Conservation (phyloP, 2,329 filamentous ascomycete genomes). For the Botrytis cinerea region DNA sequence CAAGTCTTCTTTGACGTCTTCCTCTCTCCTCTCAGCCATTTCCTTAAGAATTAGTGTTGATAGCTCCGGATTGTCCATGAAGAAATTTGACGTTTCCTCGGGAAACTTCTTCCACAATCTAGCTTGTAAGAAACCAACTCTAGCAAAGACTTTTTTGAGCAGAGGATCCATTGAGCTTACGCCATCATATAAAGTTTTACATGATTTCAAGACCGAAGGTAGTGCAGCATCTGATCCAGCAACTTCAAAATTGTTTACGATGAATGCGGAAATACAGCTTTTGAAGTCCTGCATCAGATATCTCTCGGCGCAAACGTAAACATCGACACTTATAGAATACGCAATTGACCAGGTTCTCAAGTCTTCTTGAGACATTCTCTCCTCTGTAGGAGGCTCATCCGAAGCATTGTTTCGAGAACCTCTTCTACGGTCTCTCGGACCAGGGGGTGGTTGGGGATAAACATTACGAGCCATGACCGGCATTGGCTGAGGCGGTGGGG, state of each 20-base stretch:
- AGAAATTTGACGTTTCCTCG: conserved; percentile 47
- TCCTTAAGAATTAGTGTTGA: conserved; percentile 51
- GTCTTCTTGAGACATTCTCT: conserved; percentile 47
- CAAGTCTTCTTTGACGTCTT: conserved; percentile 44
- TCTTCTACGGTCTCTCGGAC: conserved; percentile 29
- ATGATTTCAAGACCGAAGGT: conserved; percentile 46
- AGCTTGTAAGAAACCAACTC: conserved; percentile 52
- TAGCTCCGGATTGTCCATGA: conserved; percentile 50
- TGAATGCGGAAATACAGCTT: conserved; percentile 45
- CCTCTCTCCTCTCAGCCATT: conserved; percentile 49
- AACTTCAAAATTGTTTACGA: conserved; percentile 47
- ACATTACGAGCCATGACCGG: conserved; percentile 31
- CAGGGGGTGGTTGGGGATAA: conserved; percentile 29
- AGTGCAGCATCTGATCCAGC: conserved; percentile 38
- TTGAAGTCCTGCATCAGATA: conserved; percentile 52
- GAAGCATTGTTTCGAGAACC: conserved; percentile 29
- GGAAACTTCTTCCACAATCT: conserved; percentile 47
- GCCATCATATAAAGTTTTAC: conserved; percentile 47
- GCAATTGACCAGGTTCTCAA: conserved; percentile 51
- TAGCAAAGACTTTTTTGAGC: conserved; percentile 52
- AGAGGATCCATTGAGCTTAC: conserved; percentile 48
- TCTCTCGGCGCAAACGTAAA: conserved; percentile 52
- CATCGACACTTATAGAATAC: conserved; percentile 51
- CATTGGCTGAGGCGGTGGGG: conserved; percentile 29
- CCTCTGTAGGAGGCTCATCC: conserved; percentile 30